A percentile compares a stretch with the other conserved stretches of the same genome.
These are phyloP conservation scores for Suillus fuscotomentosus DNA, from an alignment of 768 basidiomycete species.

Conservation along the genomic window DNA sequence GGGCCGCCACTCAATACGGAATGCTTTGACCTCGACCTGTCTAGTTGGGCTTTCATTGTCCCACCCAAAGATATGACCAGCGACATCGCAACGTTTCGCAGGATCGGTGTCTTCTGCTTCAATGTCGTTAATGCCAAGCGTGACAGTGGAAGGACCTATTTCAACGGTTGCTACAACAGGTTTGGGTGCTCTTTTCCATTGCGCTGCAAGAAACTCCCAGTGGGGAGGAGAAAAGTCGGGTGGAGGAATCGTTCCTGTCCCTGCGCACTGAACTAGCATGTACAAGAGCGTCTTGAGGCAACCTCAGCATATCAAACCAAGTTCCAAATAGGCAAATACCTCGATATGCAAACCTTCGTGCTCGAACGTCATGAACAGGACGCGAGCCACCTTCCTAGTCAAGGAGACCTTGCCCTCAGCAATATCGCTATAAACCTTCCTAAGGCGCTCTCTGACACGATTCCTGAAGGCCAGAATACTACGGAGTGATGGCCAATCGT, in stretches of 20 bases:
- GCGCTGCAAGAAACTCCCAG: conserved; percentile 55
- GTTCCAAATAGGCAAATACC: conserved; percentile 30
- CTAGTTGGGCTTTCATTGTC: conserved; percentile 86
- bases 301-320: conserved; percentile 5
- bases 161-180: conserved; percentile 45
- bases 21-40: conserved; percentile 56
- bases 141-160: conserved; percentile 57
- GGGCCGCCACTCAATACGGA: conserved; percentile 82
- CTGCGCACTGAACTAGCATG: conserved; percentile 86
- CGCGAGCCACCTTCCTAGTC: conserved; percentile 69
- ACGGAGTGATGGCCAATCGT: conserved; percentile 82
- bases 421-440: conserved; percentile 71
- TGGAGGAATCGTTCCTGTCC: conserved; percentile 77
- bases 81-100: conserved; percentile 35
- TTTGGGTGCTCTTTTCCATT: conserved; percentile 46
- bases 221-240: conserved; percentile 69
- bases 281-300: conserved; percentile 74
- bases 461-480: conserved; percentile 75
- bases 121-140: conserved; percentile 79
- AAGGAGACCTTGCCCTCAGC: conserved; percentile 46
- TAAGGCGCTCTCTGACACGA: conserved; percentile 74
- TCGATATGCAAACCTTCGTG: conserved; percentile 91
- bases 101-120: conserved; percentile 62
- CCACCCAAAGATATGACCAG: conserved; percentile 83
- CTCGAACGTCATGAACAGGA: conserved; percentile 88